Percentiles rank a stretch among this genome's conserved stretches.
phyloP scores from a whole-genome alignment of 805 yeast species.

The Zygosaccharomyces bailii region DNA sequence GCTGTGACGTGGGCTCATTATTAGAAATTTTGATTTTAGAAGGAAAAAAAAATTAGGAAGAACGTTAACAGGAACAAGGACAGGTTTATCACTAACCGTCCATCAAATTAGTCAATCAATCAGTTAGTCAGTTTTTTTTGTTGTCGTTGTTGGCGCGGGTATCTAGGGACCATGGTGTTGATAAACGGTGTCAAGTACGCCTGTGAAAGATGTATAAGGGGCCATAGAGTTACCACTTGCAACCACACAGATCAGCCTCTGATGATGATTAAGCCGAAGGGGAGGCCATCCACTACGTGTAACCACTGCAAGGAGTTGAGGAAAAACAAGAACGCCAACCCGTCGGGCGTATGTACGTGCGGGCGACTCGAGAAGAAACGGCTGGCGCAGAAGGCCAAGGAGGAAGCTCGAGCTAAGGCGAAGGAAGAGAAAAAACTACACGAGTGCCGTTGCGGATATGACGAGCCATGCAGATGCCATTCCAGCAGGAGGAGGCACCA shows the following conservation, averaged over 20 bases:
- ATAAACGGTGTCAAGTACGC: constrained; percentile 94
- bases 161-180: constrained; percentile 58
- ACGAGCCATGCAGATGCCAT: constrained; percentile 24
- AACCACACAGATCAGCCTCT: constrained; percentile 88
- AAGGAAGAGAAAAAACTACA: constrained; percentile 23
- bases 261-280: constrained; percentile 92
- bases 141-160: constrained; percentile 3
- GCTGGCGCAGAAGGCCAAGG: constrained; percentile 34
- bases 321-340: constrained; percentile 60
- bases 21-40: constrained; percentile 1
- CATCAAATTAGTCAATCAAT: neutral
- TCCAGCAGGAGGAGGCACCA: constrained; percentile 17
- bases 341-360: constrained; percentile 62
- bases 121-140: neutral
- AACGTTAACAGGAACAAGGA: constrained; percentile 1
- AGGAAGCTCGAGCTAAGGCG: constrained; percentile 32
- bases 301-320: constrained; percentile 77
- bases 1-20: constrained; percentile 4
- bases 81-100: neutral
- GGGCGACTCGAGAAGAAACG: constrained; percentile 48
- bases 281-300: constrained; percentile 93
- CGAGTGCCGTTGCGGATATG: constrained; percentile 37
- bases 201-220: constrained; percentile 92
- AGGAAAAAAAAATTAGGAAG: neutral
- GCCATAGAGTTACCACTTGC: constrained; percentile 93